Evolutionary conservation across 1,284 basidiomycete genomes (phyloP).

Genomic region (Malassezia furfur): DNA sequence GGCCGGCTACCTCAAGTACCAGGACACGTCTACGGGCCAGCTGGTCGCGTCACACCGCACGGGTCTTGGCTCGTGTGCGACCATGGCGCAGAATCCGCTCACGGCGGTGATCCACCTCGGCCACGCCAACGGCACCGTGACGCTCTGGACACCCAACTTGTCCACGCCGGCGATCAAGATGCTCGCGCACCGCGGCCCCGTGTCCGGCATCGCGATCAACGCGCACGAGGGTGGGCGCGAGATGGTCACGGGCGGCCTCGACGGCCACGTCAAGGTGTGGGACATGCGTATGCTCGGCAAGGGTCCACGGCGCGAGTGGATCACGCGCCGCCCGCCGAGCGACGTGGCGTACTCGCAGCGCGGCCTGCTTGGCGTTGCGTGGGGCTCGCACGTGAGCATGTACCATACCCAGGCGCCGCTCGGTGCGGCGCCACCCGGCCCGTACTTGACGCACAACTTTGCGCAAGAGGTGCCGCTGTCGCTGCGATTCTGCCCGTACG

Average conservation of each 20-base stretch:
- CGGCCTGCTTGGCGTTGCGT: slow-evolving; percentile 71
- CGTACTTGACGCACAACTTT: slow-evolving; percentile 40
- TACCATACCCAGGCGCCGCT: slow-evolving; percentile 32
- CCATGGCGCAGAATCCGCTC: slow-evolving; percentile 78
- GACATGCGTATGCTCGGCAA: slow-evolving; percentile 90
- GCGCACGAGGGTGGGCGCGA: slow-evolving; percentile 66
- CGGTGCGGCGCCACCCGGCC: slow-evolving; percentile 53
- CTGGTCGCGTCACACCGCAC: slow-evolving; percentile 74
- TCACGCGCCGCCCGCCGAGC: slow-evolving; percentile 53
- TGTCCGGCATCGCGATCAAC: slow-evolving; percentile 72
- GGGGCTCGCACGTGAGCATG: slow-evolving; percentile 69
- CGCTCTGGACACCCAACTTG: slow-evolving; percentile 90
- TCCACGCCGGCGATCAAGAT: slow-evolving; percentile 82
- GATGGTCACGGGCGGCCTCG: slow-evolving; percentile 79
- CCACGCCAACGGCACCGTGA: slow-evolving; percentile 67
- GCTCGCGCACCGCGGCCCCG: slow-evolving; percentile 79
- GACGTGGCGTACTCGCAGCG: slow-evolving; percentile 55
- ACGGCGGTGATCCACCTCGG: slow-evolving; percentile 90
- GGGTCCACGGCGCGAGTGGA: slow-evolving; percentile 67
- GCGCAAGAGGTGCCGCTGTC: slow-evolving; percentile 56
- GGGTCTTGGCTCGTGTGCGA: slow-evolving; percentile 61
- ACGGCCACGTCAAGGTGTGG: slow-evolving; percentile 86
- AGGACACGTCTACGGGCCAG: slow-evolving; percentile 87
- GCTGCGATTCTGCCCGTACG: slow-evolving; percentile 71
- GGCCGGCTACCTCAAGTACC: slow-evolving; percentile 83